Percentiles rank a stretch among this genome's conserved stretches.
Conservation (phyloP, 2,329 filamentous ascomycete species). For the Pestalotiopsis sp. region DNA sequence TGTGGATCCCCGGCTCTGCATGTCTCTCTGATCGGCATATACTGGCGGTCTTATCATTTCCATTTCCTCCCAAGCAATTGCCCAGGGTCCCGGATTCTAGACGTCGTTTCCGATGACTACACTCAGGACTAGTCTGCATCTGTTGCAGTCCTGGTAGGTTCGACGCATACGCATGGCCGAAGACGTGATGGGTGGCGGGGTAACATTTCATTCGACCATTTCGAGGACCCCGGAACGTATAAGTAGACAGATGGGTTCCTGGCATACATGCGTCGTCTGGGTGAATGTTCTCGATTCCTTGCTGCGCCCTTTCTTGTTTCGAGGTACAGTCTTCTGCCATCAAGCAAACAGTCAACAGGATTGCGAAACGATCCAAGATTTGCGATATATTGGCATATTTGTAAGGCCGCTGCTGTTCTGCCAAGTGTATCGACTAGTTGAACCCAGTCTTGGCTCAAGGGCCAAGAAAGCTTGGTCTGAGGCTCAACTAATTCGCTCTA, state of each 20-base stretch:
- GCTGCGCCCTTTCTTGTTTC: background rate
- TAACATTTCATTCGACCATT: background rate
- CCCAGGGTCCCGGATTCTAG: background rate
- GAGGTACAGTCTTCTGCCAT: background rate
- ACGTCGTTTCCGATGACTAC: background rate
- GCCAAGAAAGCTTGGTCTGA: conserved; percentile 5
- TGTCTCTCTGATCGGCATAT: background rate
- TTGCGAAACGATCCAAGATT: background rate
- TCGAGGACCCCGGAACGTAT: background rate
- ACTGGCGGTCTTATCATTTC: conserved; percentile 2
- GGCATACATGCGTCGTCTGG: too few species aligned
- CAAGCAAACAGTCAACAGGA: background rate
- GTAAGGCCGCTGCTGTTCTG: background rate
- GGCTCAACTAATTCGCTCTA: background rate
- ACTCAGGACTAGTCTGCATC: background rate
- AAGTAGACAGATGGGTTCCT: background rate
- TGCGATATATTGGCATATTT: background rate
- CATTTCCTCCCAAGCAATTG: background rate
- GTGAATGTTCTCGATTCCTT: background rate
- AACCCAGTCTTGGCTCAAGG: background rate
- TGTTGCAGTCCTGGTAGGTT: background rate
- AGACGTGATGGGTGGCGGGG: conserved; percentile 10
- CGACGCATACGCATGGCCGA: background rate
- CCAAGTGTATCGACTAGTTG: background rate
- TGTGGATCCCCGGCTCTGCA: background rate